These are phyloP conservation scores for Amphibolis antarctica DNA, from an alignment of 106 monocot genomes.

Conservation along the genomic window DNA sequence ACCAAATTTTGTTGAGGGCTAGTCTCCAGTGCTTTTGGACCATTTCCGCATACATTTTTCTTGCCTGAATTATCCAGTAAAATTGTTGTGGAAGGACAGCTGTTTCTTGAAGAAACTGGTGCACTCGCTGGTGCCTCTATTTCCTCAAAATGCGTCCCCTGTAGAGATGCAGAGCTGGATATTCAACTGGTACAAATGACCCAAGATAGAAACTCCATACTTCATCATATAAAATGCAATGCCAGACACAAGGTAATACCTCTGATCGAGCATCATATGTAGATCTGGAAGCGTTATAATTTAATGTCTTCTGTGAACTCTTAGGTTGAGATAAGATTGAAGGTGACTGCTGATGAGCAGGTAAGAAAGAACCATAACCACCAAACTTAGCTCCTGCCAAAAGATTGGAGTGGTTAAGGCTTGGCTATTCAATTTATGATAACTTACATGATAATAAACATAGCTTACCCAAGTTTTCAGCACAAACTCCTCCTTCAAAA, in stretches of 20 bases:
- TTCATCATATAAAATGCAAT: background rate
- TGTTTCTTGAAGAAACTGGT: slow-evolving; percentile 1
- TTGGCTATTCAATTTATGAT: background rate
- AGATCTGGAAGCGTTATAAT: slow-evolving; percentile 29
- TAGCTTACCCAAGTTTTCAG: slow-evolving; percentile 34
- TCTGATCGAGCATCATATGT: slow-evolving; percentile 30
- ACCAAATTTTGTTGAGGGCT: slow-evolving; percentile 3
- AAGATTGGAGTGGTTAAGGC: background rate
- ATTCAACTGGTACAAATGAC: background rate
- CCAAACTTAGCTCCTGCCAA: slow-evolving; percentile 76
- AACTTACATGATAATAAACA: background rate
- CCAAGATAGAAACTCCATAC: background rate
- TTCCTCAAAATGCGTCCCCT: slow-evolving; percentile 10
- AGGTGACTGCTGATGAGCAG: slow-evolving; percentile 62
- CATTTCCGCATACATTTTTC: slow-evolving; percentile 1
- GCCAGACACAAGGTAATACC: slow-evolving; percentile 22
- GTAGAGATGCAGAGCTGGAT: background rate
- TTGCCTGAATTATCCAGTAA: slow-evolving; percentile 2
- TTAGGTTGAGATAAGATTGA: slow-evolving; percentile 40
- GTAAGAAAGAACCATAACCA: slow-evolving; percentile 88
- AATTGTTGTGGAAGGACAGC: background rate
- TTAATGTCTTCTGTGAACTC: slow-evolving; percentile 33
- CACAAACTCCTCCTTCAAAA: slow-evolving; percentile 27
- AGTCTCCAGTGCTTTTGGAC: background rate
- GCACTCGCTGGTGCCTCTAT: slow-evolving; percentile 1